Evolutionary conservation across 805 yeast species (phyloP), one percentile per base, ranked within the genome.

Genomic region (Sugiyamaella qingdaonensis): DNA sequence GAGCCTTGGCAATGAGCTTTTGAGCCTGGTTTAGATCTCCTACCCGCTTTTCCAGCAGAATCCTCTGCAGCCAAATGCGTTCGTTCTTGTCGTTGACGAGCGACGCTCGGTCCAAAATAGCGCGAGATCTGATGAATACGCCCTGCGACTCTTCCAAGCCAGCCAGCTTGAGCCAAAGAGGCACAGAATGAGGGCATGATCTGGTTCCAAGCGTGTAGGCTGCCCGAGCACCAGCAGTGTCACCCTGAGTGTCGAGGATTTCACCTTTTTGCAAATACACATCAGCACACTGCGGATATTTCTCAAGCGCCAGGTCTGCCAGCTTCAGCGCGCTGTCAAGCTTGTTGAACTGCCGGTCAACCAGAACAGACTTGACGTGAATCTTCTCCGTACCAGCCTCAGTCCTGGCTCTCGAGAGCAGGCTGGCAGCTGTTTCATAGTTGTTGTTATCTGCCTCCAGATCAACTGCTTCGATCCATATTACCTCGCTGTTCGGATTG

Each of bases 391-490:
- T 68, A 0, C 70, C 65, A 0, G 76, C 67, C 29, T 69, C 62
- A 10, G 60, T 56, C 2, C 71, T 57, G 0, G 85, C 84, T 2
- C 64, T 58, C 1, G 65, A 65, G 52, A 76, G 75, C 35, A 78
- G 53, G 10, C 61, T 58, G 2, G 67, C 52, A 0, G 79, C 81
- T 11, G 64, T 60, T 0, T 66, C 68, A 33, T 60, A 64, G 32
- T 77, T 63, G 3, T 69, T 67, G 4, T 72, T 68, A 19, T 73
- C 73, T 14, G 72, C 69, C 52, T 86, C 87, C 33, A 89, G 67
- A 58, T 87, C 85, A 21, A 85, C 73, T n/a, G 84, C 75, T 0
- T 92, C 92, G 48, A 85, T 70, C 88, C 89, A 84, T 9, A 88
- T 64, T 21, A 77, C 79, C 55, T 80, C 84, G 55, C 71, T 73